Base-by-base conservation (phyloP, 148 eudicot genomes). In the Selenicereus undatus region DNA sequence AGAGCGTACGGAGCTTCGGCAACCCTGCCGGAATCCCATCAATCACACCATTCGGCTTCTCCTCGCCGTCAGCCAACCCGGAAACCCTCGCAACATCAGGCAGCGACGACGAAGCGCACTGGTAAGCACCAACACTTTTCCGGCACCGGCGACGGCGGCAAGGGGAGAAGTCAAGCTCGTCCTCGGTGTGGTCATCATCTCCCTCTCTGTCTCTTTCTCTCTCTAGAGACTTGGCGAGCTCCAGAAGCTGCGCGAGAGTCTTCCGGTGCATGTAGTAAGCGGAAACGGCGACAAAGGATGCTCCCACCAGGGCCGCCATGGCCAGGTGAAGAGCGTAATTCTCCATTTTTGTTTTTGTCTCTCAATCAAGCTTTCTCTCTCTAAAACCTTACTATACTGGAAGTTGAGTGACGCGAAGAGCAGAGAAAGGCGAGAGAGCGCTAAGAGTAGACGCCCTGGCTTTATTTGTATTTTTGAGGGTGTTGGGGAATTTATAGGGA, bases 231-330 rank as follows among this genome's bases (percentile, higher is more conserved):
- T 89, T 91, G n/a, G 99, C 95, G 74, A 93, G 92, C 89, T 96
- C 99, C 50, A 96, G 89, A 64, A 96, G 70, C 85, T 94, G 99
- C 76, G 89, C 83, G 39, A 96, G 90, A 62, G 99, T 94, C 77
- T 93, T 96, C 42, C 94, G 87, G 92, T 96, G 99, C 98, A 94
- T 91, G 79, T 89, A 93, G 81, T 91, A 96, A 3, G 99, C 99
- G 12, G 99, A 96, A 4, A 96, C 92, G 13, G 99, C 99, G 39
- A 96, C 97, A 62, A 96, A 85, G 5, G 99, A 96, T 4, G 98
- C 99, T 80, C 99, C 99, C 20, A 94, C 86, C 2, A 95, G 88
- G 77, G 99, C 97, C 86, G 99, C 99, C 93, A 95, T 88, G 18
- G 99, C 99, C 66, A 95, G 86, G 78, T 95, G 97, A 62, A 93